phyloP scores from a whole-genome alignment of 2,329 filamentous ascomycete genomes.

The Teratosphaeria pseudoeucalypti region DNA sequence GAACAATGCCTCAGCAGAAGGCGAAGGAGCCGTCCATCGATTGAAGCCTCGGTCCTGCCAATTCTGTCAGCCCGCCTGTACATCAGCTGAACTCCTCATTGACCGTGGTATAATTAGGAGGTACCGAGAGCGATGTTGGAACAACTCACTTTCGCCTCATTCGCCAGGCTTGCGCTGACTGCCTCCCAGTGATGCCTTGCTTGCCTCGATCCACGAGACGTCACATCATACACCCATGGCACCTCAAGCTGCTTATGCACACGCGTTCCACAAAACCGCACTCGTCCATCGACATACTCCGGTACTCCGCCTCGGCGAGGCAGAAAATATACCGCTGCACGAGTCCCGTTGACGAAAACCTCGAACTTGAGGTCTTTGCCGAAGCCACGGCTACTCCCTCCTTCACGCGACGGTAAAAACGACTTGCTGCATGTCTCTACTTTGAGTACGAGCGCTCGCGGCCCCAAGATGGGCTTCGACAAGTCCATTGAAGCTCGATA shows the following conservation, averaged over 20 bases:
- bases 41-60: constrained; percentile 28
- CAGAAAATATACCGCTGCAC: constrained; percentile 21
- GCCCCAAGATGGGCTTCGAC: background rate
- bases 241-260: constrained; percentile 32
- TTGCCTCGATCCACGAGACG: background rate
- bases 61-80: constrained; percentile 19
- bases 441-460: constrained; percentile 15
- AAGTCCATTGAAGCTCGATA: background rate
- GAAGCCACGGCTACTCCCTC: background rate
- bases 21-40: constrained; percentile 21
- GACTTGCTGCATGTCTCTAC: constrained; percentile 20
- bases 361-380: constrained; percentile 35
- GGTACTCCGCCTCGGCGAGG: constrained; percentile 6
- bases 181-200: background rate
- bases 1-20: constrained; percentile 29
- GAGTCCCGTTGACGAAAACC: constrained; percentile 38
- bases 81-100: background rate
- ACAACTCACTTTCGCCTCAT: background rate
- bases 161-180: background rate
- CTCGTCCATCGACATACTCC: constrained; percentile 5
- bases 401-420: constrained; percentile 1
- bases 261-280: constrained; percentile 30
- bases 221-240: constrained; percentile 31
- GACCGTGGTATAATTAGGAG: background rate
- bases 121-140: background rate